Percentiles rank a stretch among this genome's conserved stretches.
Evolutionary conservation across 495 filamentous ascomycete genomes (phyloP).

Genomic region (Lophium mytilinum): DNA sequence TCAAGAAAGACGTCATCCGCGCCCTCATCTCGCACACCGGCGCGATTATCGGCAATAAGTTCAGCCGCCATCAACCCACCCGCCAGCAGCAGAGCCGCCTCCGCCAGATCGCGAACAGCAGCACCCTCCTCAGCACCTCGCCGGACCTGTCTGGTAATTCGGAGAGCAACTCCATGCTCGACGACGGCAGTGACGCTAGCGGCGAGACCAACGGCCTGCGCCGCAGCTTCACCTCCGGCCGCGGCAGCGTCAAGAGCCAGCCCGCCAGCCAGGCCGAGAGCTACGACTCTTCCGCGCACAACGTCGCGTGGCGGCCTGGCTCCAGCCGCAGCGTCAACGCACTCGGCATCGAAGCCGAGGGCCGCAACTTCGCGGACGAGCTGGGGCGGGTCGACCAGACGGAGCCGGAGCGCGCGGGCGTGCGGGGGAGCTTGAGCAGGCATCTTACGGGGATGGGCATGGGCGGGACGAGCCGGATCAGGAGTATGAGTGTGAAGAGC

Average conservation of each 20-base stretch:
- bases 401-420: constrained; percentile 7
- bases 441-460: constrained; percentile 2
- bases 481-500: too few relatives aligned
- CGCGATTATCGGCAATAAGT: constrained; percentile 95
- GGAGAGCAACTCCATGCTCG: constrained; percentile 10
- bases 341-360: constrained; percentile 7
- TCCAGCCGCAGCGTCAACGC: background rate
- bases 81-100: constrained; percentile 54
- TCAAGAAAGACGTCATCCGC: constrained; percentile 90
- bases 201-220: constrained; percentile 3
- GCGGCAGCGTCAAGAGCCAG: constrained; percentile 10
- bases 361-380: constrained; percentile 19
- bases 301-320: background rate
- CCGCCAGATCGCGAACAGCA: constrained; percentile 62
- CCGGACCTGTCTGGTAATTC: constrained; percentile 17
- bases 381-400: constrained; percentile 21
- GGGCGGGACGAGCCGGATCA: too few relatives aligned
- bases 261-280: constrained; percentile 12
- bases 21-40: constrained; percentile 92
- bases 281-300: background rate
- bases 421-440: constrained; percentile 3
- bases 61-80: constrained; percentile 59
- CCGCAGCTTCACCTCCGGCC: constrained; percentile 14
- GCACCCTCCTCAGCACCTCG: constrained; percentile 38
- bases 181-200: constrained; percentile 8